Base-by-base conservation (phyloP, 1,139 yeast species). In the Meyerozyma athensensis region DNA sequence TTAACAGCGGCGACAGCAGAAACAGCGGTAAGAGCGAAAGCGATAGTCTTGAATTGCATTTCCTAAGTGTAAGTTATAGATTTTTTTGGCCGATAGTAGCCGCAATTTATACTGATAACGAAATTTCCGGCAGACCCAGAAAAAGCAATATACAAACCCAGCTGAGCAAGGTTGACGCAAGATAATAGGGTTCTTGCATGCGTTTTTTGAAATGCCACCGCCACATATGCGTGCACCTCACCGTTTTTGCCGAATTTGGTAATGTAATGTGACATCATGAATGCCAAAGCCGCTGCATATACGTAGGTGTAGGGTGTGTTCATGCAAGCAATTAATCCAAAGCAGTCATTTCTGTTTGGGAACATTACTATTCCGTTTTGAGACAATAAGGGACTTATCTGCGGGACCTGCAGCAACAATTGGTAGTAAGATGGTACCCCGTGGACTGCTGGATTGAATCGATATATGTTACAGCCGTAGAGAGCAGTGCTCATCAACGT, bases 21-120 rank as follows among this genome's bases (percentile, higher is more conserved):
- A 50, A 55, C 65, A 44, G 72, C 72, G 48, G 74, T 59, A 51
- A 68, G 60, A 53, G 74, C 71, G 57, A 68, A 51, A 52, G 68
- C 56, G 55, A 68, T 59, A 48, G 68, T 56, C 54, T 59, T 57
- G 69, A 68, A 67, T 67, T 70, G 74, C 76, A 70, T 70, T 59
- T 18, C 39, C 20, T 26, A 32, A 12, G 30, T 17, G 13, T 34
- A 34, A 30, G 16, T n/a, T 17, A 13, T 24, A 30, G 20, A 34
- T 13, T 9, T 8, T 24, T 17, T 24, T 7, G 13, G 18, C 17
- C 8, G 17, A 12, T 4, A 4, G 28, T 5, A 17, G 28, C 28
- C 8, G 28, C 13, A 24, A 24, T 24, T 24, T 24, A 24, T 24
- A 24, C 28, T 12, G 28, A 24, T 24, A 24, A 12, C 28, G 13